These are phyloP conservation scores for Choanephora cucurbitarum DNA, from an alignment of 371 early-diverging fungal genomes.

Conservation along the genomic window DNA sequence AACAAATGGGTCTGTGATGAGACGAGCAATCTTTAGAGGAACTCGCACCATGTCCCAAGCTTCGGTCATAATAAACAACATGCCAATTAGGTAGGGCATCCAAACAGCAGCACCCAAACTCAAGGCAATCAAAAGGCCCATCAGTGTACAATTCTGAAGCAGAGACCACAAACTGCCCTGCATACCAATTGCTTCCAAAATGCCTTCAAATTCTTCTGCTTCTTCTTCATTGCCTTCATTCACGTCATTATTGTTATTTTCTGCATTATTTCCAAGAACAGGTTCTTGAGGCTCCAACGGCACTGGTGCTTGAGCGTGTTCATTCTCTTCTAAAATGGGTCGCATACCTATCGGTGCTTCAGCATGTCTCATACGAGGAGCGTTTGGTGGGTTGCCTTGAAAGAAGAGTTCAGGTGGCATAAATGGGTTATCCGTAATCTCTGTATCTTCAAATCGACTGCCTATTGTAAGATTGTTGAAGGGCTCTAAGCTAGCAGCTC, in stretches of 20 bases:
- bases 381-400: slow-evolving; percentile 17
- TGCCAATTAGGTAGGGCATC: slow-evolving; percentile 77
- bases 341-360: slow-evolving; percentile 14
- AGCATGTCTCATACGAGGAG: slow-evolving; percentile 21
- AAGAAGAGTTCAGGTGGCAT: neutral
- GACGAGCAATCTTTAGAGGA: slow-evolving; percentile 49
- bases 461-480: slow-evolving; percentile 4
- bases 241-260: slow-evolving; percentile 24
- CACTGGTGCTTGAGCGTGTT: slow-evolving; percentile 3
- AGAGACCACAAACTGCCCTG: slow-evolving; percentile 78
- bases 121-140: slow-evolving; percentile 70
- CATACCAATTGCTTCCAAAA: slow-evolving; percentile 89
- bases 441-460: too few species aligned
- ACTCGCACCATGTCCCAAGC: slow-evolving; percentile 36
- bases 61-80: slow-evolving; percentile 39
- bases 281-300: slow-evolving; percentile 1
- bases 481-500: slow-evolving; percentile 18
- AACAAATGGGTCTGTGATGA: slow-evolving; percentile 57
- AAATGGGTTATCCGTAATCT: too few species aligned
- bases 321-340: slow-evolving; percentile 15
- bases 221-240: slow-evolving; percentile 53
- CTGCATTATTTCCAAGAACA: too few species aligned
- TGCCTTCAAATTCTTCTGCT: slow-evolving; percentile 77
- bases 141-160: slow-evolving; percentile 78
- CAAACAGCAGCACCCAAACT: slow-evolving; percentile 73